Evolutionary conservation across 2,329 filamentous ascomycete genomes (phyloP), one percentile per base, ranked within the genome.

Genomic region (Xylaria hypoxylon): DNA sequence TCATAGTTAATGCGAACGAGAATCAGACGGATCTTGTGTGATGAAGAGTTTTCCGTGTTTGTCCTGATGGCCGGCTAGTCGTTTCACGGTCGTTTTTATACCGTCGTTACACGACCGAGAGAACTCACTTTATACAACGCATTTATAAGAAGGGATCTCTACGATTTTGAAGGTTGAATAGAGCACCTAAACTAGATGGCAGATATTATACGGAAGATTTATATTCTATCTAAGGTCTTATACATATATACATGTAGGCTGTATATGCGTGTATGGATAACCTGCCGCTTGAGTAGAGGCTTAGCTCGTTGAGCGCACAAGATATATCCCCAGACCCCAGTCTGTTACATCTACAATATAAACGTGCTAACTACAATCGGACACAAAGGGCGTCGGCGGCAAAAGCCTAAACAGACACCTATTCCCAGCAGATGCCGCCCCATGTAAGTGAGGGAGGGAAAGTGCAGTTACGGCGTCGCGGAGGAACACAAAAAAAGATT

Each of bases 291-390:
- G 22, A 10, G 13, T 11, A 8, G 33, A 33, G 17, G 31, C 31
- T 35, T 11, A 24, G 33, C 50, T 22, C 28, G 22, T 52, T 8
- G 50, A 22, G 28, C 28, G 28, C 26, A 10, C n/a, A 50, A 8
- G 6, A 33, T 2, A 51, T 19, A 15, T 45, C 40, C 40, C 40
- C 3, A 42, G 40, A 42, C 3, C 31, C 6, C 45, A 5, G n/a
- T 3, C 31, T 0, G 35, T 28, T n/a, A 26, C n/a, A 26, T 40
- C 47, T 31, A 31, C 15, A 51, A 17, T 33, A 8, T 11, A 26
- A 42, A 15, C 11, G 33, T 42, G 17, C 52, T 55, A 55, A 55
- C 52, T 17, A 19, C 52, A 55, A 55, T 15, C 5, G 52, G 52
- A 19, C 33, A 55, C 8, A 6, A 35, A 38, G n/a, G 10, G 15